Evolutionary conservation across 2,329 filamentous ascomycete genomes (phyloP).

Genomic region (Sphaerulina musiva): DNA sequence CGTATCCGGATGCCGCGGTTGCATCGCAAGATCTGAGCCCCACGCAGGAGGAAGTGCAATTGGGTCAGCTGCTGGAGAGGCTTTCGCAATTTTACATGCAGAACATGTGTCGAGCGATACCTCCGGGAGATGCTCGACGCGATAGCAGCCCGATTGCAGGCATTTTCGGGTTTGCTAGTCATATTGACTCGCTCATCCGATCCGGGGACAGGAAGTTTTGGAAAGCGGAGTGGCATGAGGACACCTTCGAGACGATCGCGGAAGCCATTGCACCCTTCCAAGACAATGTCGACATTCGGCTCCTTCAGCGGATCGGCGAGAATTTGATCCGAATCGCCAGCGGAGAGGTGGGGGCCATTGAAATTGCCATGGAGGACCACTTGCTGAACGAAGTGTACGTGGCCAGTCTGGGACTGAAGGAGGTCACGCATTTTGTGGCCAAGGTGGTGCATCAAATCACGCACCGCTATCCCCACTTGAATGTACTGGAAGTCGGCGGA

Average conservation of each 20-base stretch:
- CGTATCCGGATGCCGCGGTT: no score
- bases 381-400: conserved; percentile 9
- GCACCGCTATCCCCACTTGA: conserved; percentile 38
- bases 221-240: conserved; percentile 8
- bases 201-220: conserved; percentile 5
- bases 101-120: no score
- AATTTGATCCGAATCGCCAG: conserved; percentile 2
- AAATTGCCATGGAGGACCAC: conserved; percentile 10
- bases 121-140: no score
- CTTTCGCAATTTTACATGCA: no score
- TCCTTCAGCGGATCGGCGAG: conserved; percentile 9
- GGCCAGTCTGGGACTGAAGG: conserved; percentile 2
- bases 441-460: conserved; percentile 23
- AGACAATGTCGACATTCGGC: neutral
- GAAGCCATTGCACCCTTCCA: neutral
- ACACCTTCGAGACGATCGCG: conserved; percentile 4
- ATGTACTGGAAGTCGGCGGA: conserved; percentile 43
- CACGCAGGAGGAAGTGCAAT: no score
- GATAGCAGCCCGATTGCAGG: conserved; percentile 3
- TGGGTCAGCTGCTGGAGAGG: no score
- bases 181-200: neutral
- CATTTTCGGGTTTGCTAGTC: conserved; percentile 2
- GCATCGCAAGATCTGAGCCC: no score
- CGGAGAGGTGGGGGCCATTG: conserved; percentile 9
- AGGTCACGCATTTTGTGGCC: neutral